These are phyloP conservation scores for Chrysoporthe cubensis DNA, from an alignment of 2,329 filamentous ascomycete genomes.

Conservation along the genomic window DNA sequence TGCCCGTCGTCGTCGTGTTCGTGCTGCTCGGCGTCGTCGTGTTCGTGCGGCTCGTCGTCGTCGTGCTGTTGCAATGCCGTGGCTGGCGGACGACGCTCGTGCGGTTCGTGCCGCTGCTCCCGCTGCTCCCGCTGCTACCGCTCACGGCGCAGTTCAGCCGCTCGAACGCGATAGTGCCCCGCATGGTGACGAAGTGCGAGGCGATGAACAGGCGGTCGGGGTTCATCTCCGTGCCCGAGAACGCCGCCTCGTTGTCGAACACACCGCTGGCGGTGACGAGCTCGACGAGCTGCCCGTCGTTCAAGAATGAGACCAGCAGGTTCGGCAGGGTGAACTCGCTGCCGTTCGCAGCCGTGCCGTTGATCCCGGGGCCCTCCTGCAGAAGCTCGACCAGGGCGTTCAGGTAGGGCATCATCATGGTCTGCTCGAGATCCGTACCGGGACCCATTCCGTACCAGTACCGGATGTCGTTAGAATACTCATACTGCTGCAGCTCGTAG, in stretches of 20 bases:
- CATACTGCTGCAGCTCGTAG: constrained; percentile 64
- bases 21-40: constrained; percentile 23
- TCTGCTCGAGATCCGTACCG: constrained; percentile 55
- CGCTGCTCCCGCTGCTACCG: constrained; percentile 6
- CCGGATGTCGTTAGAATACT: constrained; percentile 69
- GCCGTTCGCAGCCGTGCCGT: constrained; percentile 51
- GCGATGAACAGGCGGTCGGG: constrained; percentile 56
- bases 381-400: constrained; percentile 57
- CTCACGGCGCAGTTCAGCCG: constrained; percentile 54
- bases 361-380: constrained; percentile 53
- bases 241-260: constrained; percentile 58
- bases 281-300: constrained; percentile 69
- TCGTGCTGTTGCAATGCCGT: neutral
- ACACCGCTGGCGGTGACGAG: constrained; percentile 63
- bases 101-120: constrained; percentile 14
- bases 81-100: neutral
- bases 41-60: constrained; percentile 20
- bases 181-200: constrained; percentile 63
- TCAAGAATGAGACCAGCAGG: constrained; percentile 64
- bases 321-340: constrained; percentile 55
- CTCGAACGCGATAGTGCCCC: constrained; percentile 68
- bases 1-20: constrained; percentile 20
- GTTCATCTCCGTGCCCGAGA: constrained; percentile 53
- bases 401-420: constrained; percentile 66
- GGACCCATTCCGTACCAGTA: constrained; percentile 70